phyloP scores from a whole-genome alignment of 2,329 filamentous ascomycete genomes.

The Mariannaea sp. region DNA sequence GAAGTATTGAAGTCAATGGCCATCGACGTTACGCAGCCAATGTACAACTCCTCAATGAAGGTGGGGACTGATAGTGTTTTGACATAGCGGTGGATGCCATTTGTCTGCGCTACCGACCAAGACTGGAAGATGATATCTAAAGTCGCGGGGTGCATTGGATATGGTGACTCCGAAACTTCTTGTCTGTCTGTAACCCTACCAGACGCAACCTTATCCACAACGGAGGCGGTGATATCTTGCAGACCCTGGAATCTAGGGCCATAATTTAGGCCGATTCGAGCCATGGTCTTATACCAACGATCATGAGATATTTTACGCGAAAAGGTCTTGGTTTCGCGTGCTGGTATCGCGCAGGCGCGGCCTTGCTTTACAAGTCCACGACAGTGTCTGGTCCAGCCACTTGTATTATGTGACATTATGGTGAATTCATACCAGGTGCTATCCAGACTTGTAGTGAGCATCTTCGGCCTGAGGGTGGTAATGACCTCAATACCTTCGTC shows the following conservation, averaged over 20 bases:
- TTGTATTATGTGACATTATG: conserved; percentile 10
- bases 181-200: conserved; percentile 16
- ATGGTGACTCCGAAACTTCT: conserved; percentile 30
- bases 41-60: conserved; percentile 30
- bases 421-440: conserved; percentile 20
- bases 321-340: neutral
- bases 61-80: conserved; percentile 36
- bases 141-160: conserved; percentile 45
- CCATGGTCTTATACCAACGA: conserved; percentile 36
- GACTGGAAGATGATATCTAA: conserved; percentile 6
- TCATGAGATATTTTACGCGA: conserved; percentile 26
- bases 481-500: conserved; percentile 9
- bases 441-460: conserved; percentile 9
- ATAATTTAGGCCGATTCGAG: conserved; percentile 39
- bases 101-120: conserved; percentile 15
- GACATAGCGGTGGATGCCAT: conserved; percentile 30
- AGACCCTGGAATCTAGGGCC: conserved; percentile 40
- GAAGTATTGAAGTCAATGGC: neutral
- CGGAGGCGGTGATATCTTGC: conserved; percentile 17
- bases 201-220: conserved; percentile 25
- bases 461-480: conserved; percentile 4
- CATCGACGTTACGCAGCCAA: neutral
- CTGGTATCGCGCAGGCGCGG: neutral
- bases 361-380: no score
- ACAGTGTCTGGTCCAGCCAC: conserved; percentile 19